Base-by-base conservation (phyloP, 441 rosid species). In the Brassica balearica region DNA sequence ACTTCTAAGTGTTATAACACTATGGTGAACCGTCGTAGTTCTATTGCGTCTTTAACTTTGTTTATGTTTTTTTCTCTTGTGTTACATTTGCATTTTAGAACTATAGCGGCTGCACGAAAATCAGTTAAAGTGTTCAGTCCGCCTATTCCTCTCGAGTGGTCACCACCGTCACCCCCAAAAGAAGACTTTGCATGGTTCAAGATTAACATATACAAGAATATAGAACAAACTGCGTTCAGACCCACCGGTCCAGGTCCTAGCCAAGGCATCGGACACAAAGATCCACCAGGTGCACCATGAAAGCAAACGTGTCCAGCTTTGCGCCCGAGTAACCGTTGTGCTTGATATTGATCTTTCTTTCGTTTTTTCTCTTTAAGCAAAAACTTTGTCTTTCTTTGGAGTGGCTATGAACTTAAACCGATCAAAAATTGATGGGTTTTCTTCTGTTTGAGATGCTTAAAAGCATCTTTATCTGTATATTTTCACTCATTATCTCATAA, bases 221-320 rank as follows among this genome's bases (percentile, higher is more conserved):
- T 80, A 0, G 85, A 75, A 59, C 8, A 73, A 2, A 79, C 81
- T 10, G 90, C 90, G n/a, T 89, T 55, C 74, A 80, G 90, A 65
- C 93, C 93, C 17, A 89, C 93, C 7, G 70, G 19, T 81, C 89
- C 83, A 2, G 93, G 93, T 12, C 91, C 84, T 27, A 89, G 93
- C 79, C 91, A 89, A 27, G 93, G 91, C 34, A 86, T 85, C 22
- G 93, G 91, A 11, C 90, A 86, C 76, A 10, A 58, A 0, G 19
- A 69, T 4, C 89, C 92, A 53, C 89, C 90, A 0, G 64, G 74
- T 73, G 76, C 83, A 59, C 68, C 73, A 43, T 86, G 55, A 82
- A 55, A 9, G 48, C 38, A 65, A 71, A 1, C 46, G 11, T 27
- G 27, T n/a, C 51, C n/a, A 20, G 12, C 61, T 64, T 74, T 46